Percentiles rank a stretch among this genome's conserved stretches.
These are phyloP conservation scores for Hanseniaspora guilliermondii DNA, from an alignment of 805 yeast species.

Conservation along the genomic window DNA sequence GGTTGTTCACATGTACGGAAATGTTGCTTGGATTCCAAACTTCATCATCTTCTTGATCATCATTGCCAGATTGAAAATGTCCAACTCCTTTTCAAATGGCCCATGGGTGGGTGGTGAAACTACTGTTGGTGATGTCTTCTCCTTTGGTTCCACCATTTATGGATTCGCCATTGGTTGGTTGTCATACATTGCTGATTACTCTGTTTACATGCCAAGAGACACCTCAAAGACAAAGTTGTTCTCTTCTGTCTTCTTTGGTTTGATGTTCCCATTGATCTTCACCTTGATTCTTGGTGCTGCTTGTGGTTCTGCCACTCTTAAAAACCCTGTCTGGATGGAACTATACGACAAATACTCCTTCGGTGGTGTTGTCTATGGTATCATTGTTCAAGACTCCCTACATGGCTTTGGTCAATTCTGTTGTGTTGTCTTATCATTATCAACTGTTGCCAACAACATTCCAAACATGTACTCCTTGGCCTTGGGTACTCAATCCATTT, in stretches of 20 bases:
- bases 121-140: conserved; percentile 64
- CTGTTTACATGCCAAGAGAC: conserved; percentile 66
- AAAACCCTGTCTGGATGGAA: conserved; percentile 34
- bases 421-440: conserved; percentile 67
- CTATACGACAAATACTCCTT: conserved; percentile 43
- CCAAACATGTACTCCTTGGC: conserved; percentile 89
- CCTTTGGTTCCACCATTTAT: conserved; percentile 70
- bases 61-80: conserved; percentile 60
- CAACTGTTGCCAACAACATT: conserved; percentile 80
- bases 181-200: conserved; percentile 86
- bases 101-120: conserved; percentile 40
- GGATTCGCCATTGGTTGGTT: conserved; percentile 95
- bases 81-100: conserved; percentile 51
- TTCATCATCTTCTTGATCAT: conserved; percentile 57
- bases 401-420: conserved; percentile 86
- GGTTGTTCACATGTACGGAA: conserved; percentile 69
- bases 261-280: conserved; percentile 55
- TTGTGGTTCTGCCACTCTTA: conserved; percentile 55
- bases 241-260: conserved; percentile 48
- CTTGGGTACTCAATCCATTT: conserved; percentile 70
- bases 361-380: conserved; percentile 73
- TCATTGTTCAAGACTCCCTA: conserved; percentile 65
- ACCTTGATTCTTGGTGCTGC: conserved; percentile 78
- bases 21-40: conserved; percentile 81
- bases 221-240: conserved; percentile 50